A percentile compares a stretch with the other conserved stretches of the same genome.
phyloP scores from a whole-genome alignment of 2,329 filamentous ascomycete genomes.

The Aspergillus aculeatinus region DNA sequence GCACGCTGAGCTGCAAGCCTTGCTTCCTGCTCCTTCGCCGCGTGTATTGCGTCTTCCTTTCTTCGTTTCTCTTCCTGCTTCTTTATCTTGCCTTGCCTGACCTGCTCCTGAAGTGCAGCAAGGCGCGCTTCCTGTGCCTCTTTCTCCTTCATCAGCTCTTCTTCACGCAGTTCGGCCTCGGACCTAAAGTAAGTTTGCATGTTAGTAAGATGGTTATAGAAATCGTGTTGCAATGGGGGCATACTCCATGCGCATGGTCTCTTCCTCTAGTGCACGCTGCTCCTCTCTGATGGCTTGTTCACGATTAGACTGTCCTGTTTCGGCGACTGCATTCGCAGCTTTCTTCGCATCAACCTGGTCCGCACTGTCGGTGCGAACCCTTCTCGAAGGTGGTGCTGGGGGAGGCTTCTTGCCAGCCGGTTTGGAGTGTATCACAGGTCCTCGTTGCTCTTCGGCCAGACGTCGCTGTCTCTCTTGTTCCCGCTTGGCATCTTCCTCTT shows the following conservation, averaged over 20 bases:
- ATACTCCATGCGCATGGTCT: conserved; percentile 79
- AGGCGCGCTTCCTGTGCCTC: conserved; percentile 79
- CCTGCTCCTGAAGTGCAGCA: conserved; percentile 88
- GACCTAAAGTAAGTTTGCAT: conserved; percentile 54
- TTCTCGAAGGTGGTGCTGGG: conserved; percentile 69
- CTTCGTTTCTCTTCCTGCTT: conserved; percentile 94
- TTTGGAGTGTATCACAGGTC: conserved; percentile 58
- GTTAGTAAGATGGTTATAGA: background rate
- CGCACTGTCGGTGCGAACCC: conserved; percentile 58
- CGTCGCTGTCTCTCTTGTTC: conserved; percentile 84
- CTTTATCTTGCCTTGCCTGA: conserved; percentile 87
- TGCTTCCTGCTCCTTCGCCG: conserved; percentile 84
- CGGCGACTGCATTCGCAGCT: conserved; percentile 58
- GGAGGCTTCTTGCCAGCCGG: conserved; percentile 67
- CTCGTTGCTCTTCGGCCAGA: conserved; percentile 70
- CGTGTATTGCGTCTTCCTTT: conserved; percentile 82
- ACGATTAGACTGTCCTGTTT: conserved; percentile 60
- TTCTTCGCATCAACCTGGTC: conserved; percentile 59
- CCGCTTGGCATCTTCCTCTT: conserved; percentile 87
- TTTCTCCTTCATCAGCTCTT: conserved; percentile 75
- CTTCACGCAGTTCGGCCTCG: conserved; percentile 71
- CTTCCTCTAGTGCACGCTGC: conserved; percentile 71
- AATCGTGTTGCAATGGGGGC: conserved; percentile 41
- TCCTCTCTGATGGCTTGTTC: conserved; percentile 60
- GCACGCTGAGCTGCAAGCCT: conserved; percentile 80